Evolutionary conservation across 202 grass and related monocot genomes (phyloP), one percentile per base, ranked within the genome.

Genomic region (Carex arenaria): DNA sequence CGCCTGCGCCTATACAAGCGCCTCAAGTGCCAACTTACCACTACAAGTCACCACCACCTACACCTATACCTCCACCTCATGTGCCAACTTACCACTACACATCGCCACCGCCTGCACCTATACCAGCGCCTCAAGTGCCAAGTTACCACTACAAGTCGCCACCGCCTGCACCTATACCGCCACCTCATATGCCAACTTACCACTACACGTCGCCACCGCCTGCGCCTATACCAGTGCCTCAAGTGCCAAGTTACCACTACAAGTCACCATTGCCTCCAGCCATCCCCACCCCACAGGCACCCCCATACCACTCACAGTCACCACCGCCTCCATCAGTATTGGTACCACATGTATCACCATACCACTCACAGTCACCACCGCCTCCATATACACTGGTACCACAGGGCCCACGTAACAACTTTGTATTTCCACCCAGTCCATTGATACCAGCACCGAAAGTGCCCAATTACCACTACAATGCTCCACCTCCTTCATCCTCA

Each of bases 291-390:
- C 22, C 60, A 80, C 88, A 67, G 3, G 6, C 72, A 4, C 83
- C 72, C 11, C 86, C 79, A 7, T 84, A 88, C 73, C 83, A 87
- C 13, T 89, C 86, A 84, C 32, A 64, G 59, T 85, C 76, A 36
- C 64, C 63, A 23, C 54, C 20, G 11, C 76, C 42, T 61, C 61
- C 84, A 69, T 80, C 8, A n/a, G 28, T 77, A 87, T 47, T 79
- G 42, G 84, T 84, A 92, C 62, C 69, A 81, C 47, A 64, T 73
- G 74, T 80, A 31, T 69, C 68, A 72, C 10, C 55, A 72, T 71
- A 60, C 43, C 43, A 87, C 12, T 89, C 86, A 84, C 31, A 64
- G 57, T 85, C 76, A 36, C 63, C 68, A 22, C 61, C 19, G 8
- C 80, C 31, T 61, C 60, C 84, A 69, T 80, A 7, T 36, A 15